Evolutionary conservation across 345 rosid species (phyloP), one percentile per base, ranked within the genome.

Genomic region (Erysimum cheiranthoides): DNA sequence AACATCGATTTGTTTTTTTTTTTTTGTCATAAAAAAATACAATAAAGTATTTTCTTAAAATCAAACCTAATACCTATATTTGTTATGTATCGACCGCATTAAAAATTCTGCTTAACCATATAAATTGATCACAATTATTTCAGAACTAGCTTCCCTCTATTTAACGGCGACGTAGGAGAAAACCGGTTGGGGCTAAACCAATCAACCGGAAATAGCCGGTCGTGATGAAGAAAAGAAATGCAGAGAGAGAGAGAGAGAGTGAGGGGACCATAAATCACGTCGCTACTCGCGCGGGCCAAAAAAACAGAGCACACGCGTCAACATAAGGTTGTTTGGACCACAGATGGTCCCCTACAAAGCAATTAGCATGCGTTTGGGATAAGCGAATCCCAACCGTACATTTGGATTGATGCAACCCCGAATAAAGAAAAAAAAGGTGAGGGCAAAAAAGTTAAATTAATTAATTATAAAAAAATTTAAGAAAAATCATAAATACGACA

Each of bases 261-360:
- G 49, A 2, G 82, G 86, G 88, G 85, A 83, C 88, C 85, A 78
- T 71, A 32, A 75, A 82, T 75, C 59, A 80, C 86, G 87, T 85
- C 74, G 80, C 10, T 66, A 81, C 86, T 78, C 79, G 80, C 76
- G 80, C 83, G 83, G 86, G 87, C 77, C 65, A 66, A 56, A 56
- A 38, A n/a, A 35, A 69, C 74, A 58, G 0, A 7, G 9, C 70
- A 84, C 89, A 88, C 91, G 87, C 77, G 97, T 78, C 86, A 6
- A 25, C 0, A 34, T 8, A 4, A 40, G 9, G 59, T 8, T 0
- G 16, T 28, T 5, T 80, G 96, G 90, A 87, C 93, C 97, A 84
- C 89, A 34, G 0, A 69, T 61, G 80, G 91, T 80, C 86, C 90
- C 86, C 65, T 4, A 2, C 39, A 17, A 27, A 45, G 71, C 69